A percentile compares a stretch with the other conserved stretches of the same genome.
Evolutionary conservation across 148 eudicot species (phyloP).

Genomic region (Rhododendron vialii): DNA sequence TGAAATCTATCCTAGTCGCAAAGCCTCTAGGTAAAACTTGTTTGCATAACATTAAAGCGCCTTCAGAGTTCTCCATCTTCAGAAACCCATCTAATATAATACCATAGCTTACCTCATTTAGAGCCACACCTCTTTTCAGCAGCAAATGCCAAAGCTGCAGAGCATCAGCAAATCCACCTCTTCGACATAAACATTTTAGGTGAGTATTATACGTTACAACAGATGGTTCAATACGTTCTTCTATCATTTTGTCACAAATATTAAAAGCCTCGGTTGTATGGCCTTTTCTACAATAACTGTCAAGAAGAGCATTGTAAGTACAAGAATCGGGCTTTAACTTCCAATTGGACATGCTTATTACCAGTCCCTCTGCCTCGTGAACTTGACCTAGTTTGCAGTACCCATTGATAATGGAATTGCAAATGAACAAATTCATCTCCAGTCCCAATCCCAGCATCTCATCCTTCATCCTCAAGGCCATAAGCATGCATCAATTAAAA

Average conservation of each 20-base stretch:
- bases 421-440: constrained; percentile 52
- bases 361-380: constrained; percentile 38
- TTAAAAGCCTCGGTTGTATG: constrained; percentile 40
- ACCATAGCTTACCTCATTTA: constrained; percentile 62
- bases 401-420: constrained; percentile 76
- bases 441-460: constrained; percentile 59
- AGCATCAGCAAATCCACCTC: constrained; percentile 47
- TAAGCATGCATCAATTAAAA: constrained; percentile 44
- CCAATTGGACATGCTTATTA: constrained; percentile 42
- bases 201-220: constrained; percentile 69
- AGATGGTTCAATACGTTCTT: constrained; percentile 39
- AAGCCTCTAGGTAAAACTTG: constrained; percentile 46
- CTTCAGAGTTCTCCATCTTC: constrained; percentile 39
- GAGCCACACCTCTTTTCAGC: constrained; percentile 51
- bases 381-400: constrained; percentile 68
- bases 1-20: constrained; percentile 33
- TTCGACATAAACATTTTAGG: constrained; percentile 56
- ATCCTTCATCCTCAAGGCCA: constrained; percentile 50
- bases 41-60: constrained; percentile 57
- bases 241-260: constrained; percentile 59
- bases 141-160: constrained; percentile 37
- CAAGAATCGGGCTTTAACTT: constrained; percentile 71
- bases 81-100: constrained; percentile 66
- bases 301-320: constrained; percentile 66
- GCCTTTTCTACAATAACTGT: constrained; percentile 63